phyloP scores from a whole-genome alignment of 1,284 basidiomycete species.

The Crucibulum cyathiforme region DNA sequence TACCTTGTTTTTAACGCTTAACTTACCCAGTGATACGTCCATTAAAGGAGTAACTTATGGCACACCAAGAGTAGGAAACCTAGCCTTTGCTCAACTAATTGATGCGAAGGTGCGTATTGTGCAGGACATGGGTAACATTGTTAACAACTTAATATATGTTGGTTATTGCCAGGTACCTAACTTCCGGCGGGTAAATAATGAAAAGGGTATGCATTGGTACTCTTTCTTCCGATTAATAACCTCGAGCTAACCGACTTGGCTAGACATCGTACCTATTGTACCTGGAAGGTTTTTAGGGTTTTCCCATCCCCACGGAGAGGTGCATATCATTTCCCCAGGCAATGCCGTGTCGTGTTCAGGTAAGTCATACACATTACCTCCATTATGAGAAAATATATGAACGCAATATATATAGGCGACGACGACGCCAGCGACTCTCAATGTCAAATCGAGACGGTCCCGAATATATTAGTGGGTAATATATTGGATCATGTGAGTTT shows the following conservation, averaged over 20 bases:
- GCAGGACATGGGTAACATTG: not conserved
- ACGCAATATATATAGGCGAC: constrained; percentile 31
- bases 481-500: constrained; percentile 51
- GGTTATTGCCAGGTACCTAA: constrained; percentile 37
- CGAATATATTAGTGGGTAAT: constrained; percentile 48
- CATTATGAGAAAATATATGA: not conserved
- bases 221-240: not conserved
- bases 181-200: constrained; percentile 55
- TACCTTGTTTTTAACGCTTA: constrained; percentile 49
- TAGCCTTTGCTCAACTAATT: constrained; percentile 42
- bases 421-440: constrained; percentile 54
- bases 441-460: constrained; percentile 53
- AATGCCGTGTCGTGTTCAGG: constrained; percentile 49
- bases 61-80: constrained; percentile 52
- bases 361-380: constrained; percentile 10
- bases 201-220: constrained; percentile 27
- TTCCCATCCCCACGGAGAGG: constrained; percentile 48
- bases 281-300: constrained; percentile 52
- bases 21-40: constrained; percentile 40
- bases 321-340: constrained; percentile 44
- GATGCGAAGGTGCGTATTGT: constrained; percentile 39
- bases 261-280: constrained; percentile 53
- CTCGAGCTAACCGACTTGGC: not conserved
- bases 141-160: not conserved
- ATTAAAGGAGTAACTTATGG: constrained; percentile 51